phyloP scores from a whole-genome alignment of 1,139 yeast genomes.

The Scheffersomyces quercinus region DNA sequence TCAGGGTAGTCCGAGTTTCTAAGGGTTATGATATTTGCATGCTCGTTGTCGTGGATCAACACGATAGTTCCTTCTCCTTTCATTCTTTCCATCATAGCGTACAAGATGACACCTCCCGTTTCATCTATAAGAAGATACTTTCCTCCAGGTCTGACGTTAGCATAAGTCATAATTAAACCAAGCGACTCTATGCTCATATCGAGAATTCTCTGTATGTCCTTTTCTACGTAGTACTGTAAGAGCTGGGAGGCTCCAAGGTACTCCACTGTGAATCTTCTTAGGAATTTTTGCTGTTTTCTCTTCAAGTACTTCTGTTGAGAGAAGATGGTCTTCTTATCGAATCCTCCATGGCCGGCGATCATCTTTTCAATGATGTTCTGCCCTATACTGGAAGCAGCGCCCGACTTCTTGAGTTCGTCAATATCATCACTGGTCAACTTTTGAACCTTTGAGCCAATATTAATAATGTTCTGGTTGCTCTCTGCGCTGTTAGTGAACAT shows the following conservation, averaged over 20 bases:
- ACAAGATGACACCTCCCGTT: conserved; percentile 81
- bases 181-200: conserved; percentile 84
- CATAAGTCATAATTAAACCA: conserved; percentile 73
- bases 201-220: conserved; percentile 70
- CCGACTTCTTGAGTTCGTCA: conserved; percentile 71
- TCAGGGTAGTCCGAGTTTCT: conserved; percentile 64
- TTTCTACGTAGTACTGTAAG: conserved; percentile 70
- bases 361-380: conserved; percentile 79
- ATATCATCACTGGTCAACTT: conserved; percentile 73
- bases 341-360: conserved; percentile 80
- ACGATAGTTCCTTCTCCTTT: conserved; percentile 77
- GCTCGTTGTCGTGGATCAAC: conserved; percentile 88
- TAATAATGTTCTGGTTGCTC: conserved; percentile 69
- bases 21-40: conserved; percentile 74
- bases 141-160: conserved; percentile 87
- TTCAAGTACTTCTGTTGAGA: conserved; percentile 91
- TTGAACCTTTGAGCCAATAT: conserved; percentile 77
- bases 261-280: conserved; percentile 81
- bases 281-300: conserved; percentile 88
- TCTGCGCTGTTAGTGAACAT: conserved; percentile 50
- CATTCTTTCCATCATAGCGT: conserved; percentile 89
- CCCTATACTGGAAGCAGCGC: conserved; percentile 66
- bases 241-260: conserved; percentile 76
- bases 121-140: conserved; percentile 86
- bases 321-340: conserved; percentile 83